Percentiles rank a stretch among this genome's conserved stretches.
phyloP scores from a whole-genome alignment of 352 stramenopile species.

The Globisporangium parvum region DNA sequence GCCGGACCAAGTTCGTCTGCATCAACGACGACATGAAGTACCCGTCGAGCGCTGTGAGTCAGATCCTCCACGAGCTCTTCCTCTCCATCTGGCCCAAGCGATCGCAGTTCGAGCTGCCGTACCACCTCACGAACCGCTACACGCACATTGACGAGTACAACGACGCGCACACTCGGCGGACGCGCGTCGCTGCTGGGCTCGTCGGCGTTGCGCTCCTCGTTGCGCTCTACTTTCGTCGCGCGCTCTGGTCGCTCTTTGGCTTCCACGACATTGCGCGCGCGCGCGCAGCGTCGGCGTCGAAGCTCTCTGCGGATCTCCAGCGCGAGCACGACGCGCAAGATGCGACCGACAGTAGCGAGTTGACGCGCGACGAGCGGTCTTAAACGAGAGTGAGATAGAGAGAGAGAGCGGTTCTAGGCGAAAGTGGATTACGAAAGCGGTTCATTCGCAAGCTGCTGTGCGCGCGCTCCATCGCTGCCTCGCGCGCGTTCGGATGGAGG shows the following conservation, averaged over 20 bases:
- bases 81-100: constrained; percentile 87
- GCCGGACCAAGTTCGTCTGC: constrained; percentile 94
- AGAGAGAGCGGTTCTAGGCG: too few relatives aligned
- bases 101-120: constrained; percentile 90
- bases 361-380: too few relatives aligned
- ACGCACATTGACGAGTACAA: constrained; percentile 78
- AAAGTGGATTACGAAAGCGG: too few relatives aligned
- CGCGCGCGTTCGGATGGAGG: too few relatives aligned
- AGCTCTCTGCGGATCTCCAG: constrained; percentile 50
- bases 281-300: constrained; percentile 54
- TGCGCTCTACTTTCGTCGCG: constrained; percentile 45
- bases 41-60: constrained; percentile 67
- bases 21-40: constrained; percentile 96
- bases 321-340: constrained; percentile 12
- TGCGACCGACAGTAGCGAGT: constrained; percentile 4
- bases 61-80: constrained; percentile 91
- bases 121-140: constrained; percentile 83
- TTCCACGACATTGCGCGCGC: constrained; percentile 67
- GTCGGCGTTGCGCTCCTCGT: constrained; percentile 32
- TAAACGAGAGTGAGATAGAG: too few relatives aligned
- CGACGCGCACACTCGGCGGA: constrained; percentile 37
- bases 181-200: constrained; percentile 28
- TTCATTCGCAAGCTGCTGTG: background rate
- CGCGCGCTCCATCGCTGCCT: too few relatives aligned
- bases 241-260: constrained; percentile 47